A percentile compares a stretch with the other conserved stretches of the same genome.
Conservation (phyloP, 306 rosid species). For the Cucumis hystrix region DNA sequence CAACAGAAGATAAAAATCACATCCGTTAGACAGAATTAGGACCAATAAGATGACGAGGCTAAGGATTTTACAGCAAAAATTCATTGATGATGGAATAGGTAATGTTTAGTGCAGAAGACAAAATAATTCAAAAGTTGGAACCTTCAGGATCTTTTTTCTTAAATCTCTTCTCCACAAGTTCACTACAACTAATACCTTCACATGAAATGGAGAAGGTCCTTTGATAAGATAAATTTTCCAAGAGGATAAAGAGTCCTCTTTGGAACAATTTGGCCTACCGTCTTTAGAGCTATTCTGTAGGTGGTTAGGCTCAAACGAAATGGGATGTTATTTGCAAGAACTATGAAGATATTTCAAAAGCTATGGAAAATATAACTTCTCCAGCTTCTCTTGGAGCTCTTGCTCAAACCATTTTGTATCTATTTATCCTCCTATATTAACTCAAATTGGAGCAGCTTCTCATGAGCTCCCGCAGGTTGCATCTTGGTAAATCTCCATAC, state of each 20-base stretch:
- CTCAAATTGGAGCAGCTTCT: not conserved
- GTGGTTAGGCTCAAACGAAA: not conserved
- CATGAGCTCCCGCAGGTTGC: not conserved
- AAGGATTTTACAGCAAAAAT: not conserved
- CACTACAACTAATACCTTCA: not conserved
- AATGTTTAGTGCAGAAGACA: not conserved
- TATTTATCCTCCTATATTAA: not conserved
- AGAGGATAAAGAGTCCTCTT: not conserved
- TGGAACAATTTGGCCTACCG: not conserved
- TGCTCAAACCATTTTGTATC: not conserved
- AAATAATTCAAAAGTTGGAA: not conserved
- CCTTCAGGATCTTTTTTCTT: not conserved
- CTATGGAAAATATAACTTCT: not conserved
- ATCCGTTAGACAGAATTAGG: not conserved
- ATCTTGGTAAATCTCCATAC: not conserved
- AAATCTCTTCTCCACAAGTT: not conserved
- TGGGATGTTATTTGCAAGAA: not conserved
- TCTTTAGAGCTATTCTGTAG: not conserved
- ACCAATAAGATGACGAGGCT: not conserved
- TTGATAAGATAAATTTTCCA: not conserved
- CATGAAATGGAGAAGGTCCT: not conserved
- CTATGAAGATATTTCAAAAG: not conserved
- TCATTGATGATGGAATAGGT: not conserved
- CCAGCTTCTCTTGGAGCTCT: not conserved
- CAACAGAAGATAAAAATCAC: not conserved